These are phyloP conservation scores for Trichophyton mentagrophytes DNA, from an alignment of 2,329 filamentous ascomycete species.

Conservation along the genomic window DNA sequence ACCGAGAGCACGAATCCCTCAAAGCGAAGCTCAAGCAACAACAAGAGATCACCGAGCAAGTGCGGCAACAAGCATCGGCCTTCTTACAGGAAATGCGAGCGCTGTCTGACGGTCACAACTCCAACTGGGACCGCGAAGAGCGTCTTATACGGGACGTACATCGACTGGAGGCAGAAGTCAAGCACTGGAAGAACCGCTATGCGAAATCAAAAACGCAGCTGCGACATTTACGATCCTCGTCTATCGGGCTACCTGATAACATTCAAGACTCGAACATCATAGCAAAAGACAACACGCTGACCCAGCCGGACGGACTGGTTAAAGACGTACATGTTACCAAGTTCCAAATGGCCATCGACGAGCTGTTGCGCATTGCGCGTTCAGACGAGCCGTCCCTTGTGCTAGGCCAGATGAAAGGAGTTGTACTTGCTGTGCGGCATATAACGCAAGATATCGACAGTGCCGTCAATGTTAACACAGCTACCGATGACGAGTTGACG, in stretches of 20 bases:
- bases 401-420: conserved; percentile 74
- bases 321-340: conserved; percentile 88
- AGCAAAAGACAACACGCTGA: conserved; percentile 59
- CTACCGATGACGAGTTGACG: conserved; percentile 39
- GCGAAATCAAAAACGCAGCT: conserved; percentile 78
- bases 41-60: conserved; percentile 72
- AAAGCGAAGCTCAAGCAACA: conserved; percentile 57
- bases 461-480: conserved; percentile 38
- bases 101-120: conserved; percentile 66
- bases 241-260: conserved; percentile 52
- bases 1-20: conserved; percentile 53
- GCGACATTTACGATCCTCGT: conserved; percentile 66
- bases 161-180: conserved; percentile 66
- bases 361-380: conserved; percentile 67
- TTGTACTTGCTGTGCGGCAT: conserved; percentile 67
- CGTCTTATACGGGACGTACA: conserved; percentile 63
- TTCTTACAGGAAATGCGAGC: conserved; percentile 83
- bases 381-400: conserved; percentile 60
- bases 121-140: conserved; percentile 69
- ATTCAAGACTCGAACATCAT: conserved; percentile 33
- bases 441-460: conserved; percentile 58
- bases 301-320: conserved; percentile 61
- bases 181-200: conserved; percentile 83
- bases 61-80: conserved; percentile 66
- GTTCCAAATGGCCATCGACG: conserved; percentile 89